phyloP scores from a whole-genome alignment of 2,329 filamentous ascomycete genomes.

The Ophiostoma sp. region DNA sequence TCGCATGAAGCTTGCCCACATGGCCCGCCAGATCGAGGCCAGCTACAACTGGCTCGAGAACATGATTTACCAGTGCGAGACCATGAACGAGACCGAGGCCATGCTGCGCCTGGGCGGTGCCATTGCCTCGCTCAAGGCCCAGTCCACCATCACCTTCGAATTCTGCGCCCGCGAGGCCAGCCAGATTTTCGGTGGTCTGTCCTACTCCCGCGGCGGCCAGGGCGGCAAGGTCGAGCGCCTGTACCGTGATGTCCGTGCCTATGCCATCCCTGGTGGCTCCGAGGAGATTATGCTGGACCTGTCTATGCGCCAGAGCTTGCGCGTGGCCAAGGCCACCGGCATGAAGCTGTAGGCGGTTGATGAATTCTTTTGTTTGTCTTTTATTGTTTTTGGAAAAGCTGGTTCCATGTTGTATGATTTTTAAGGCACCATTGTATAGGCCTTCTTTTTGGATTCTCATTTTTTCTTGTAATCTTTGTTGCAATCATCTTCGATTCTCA shows the following conservation, averaged over 20 bases:
- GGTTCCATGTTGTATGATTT: constrained; percentile 15
- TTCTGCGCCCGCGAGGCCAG: constrained; percentile 95
- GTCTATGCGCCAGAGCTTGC: constrained; percentile 77
- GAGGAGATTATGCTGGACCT: constrained; percentile 99
- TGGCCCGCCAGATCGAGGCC: constrained; percentile 97
- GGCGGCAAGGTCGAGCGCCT: constrained; percentile 92
- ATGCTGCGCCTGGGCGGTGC: constrained; percentile 95
- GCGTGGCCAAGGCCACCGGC: constrained; percentile 84
- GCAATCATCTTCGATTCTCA: background rate
- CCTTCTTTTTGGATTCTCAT: background rate
- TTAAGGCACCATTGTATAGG: constrained; percentile 2
- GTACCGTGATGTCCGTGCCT: constrained; percentile 92
- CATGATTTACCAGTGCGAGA: constrained; percentile 86
- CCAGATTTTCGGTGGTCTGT: constrained; percentile 95
- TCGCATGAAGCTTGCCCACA: constrained; percentile 94
- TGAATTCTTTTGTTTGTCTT: background rate
- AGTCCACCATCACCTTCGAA: constrained; percentile 91
- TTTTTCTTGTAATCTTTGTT: background rate
- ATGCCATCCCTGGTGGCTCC: constrained; percentile 91
- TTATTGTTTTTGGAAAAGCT: constrained; percentile 3
- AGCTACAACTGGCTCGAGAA: constrained; percentile 97
- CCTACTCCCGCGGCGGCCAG: constrained; percentile 89
- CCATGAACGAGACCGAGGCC: constrained; percentile 91
- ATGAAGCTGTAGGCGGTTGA: constrained; percentile 76
- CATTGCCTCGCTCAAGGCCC: constrained; percentile 91